Conservation (phyloP, 441 rosid genomes). For the Corymbia calophylla region DNA sequence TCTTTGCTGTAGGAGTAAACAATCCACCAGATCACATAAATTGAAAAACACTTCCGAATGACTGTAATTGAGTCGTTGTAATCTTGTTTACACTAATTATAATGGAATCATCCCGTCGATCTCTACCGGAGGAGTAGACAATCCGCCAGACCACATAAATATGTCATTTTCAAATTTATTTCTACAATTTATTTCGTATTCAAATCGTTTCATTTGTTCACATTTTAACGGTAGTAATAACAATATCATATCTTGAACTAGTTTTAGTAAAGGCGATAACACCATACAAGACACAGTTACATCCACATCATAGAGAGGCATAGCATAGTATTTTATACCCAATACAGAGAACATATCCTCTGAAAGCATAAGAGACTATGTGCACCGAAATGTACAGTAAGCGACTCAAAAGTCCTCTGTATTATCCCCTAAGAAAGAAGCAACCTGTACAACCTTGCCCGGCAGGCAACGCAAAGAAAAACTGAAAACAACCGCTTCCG, state of each 20-base stretch:
- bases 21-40: too few relatives aligned
- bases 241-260: neutral
- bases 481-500: neutral
- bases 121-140: neutral
- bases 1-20: too few relatives aligned
- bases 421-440: too few relatives aligned
- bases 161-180: neutral
- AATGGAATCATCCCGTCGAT: neutral
- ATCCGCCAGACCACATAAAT: neutral
- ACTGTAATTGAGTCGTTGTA: neutral
- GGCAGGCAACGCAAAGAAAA: neutral
- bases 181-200: neutral
- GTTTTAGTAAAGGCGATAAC: neutral
- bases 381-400: neutral
- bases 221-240: neutral
- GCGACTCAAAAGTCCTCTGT: neutral
- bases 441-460: too few relatives aligned
- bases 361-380: neutral
- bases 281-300: neutral
- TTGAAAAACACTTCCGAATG: neutral
- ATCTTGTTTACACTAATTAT: neutral
- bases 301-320: neutral
- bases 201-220: neutral
- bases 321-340: neutral
- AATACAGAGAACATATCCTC: neutral